Base-by-base conservation (phyloP, 768 basidiomycete genomes). In the Lactarius sanguifluus region DNA sequence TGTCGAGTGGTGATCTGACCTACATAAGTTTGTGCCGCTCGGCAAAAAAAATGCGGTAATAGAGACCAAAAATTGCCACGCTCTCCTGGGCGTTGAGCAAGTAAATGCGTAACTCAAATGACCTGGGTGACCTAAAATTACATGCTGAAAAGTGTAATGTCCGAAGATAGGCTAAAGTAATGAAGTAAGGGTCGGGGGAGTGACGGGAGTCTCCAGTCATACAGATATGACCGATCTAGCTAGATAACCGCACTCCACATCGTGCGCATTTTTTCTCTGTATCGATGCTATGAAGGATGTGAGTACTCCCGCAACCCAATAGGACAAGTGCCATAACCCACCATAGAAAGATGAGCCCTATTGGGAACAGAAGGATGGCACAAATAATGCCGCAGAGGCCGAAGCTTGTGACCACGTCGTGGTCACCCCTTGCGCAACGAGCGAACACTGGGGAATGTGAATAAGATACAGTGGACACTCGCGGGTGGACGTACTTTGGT, bases 351-450 rank as follows among this genome's bases (percentile, higher is more conserved):
- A 74, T 70, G 56, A 74, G 55, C 20, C 73, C 73, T 10, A 74
- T 67, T 0, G 76, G 76, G 61, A 76, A 76, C 2, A 71, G 59
- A 7, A 76, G 41, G 25, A 76, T 68, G 5, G 75, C 73, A 38
- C 64, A 70, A 57, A 76, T 72, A 65, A 76, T 76, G 10, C 76
- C 76, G 47, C 72, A 72, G 23, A 71, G 55, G 23, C 76, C 76
- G 57, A 75, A 71, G 40, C 70, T 73, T 20, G 61, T 73, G n/a
- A 62, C 58, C 13, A 69, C 63, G 34, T 76, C 74, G 47, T 76
- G 76, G 23, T 76, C 68, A 32, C 76, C 76, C 43, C 71, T 68
- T 23, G 76, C 76, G 63, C 76, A 76, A 47, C 65, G 66, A 58
- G 71, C 73, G 52, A 67, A 59, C 28, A 73, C 74, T 75, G 28